These are phyloP conservation scores for Podospora didyma DNA, from an alignment of 495 filamentous ascomycete species.

Conservation along the genomic window DNA sequence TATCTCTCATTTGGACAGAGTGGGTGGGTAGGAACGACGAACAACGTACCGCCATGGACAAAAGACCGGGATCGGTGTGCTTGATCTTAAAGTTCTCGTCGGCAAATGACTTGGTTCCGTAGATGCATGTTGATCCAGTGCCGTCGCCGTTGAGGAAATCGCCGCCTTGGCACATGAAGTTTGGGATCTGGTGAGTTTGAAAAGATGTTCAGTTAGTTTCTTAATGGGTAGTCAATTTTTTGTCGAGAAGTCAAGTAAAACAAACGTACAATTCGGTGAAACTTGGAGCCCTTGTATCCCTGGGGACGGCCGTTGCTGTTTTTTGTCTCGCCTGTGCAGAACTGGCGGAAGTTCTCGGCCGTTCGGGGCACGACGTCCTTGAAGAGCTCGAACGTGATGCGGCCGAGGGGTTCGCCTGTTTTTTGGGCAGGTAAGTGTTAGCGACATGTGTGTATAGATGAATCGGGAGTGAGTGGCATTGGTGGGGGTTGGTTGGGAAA, in stretches of 20 bases:
- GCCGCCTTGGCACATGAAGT: slow-evolving; percentile 95
- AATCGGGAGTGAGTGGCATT: too few relatives aligned
- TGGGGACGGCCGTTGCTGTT: slow-evolving; percentile 73
- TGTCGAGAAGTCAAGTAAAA: not conserved
- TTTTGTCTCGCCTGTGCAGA: slow-evolving; percentile 93
- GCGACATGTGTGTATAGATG: too few relatives aligned
- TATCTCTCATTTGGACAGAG: too few relatives aligned
- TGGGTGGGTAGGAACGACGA: not conserved
- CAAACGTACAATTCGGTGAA: slow-evolving; percentile 84
- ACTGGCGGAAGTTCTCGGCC: slow-evolving; percentile 95
- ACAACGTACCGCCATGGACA: slow-evolving; percentile 85
- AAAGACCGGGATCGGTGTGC: slow-evolving; percentile 72
- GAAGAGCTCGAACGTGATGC: slow-evolving; percentile 93
- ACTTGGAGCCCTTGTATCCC: slow-evolving; percentile 92
- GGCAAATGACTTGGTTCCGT: slow-evolving; percentile 74
- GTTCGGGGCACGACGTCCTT: slow-evolving; percentile 78
- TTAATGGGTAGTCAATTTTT: not conserved
- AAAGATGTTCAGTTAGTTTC: slow-evolving; percentile 2
- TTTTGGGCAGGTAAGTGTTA: too few relatives aligned
- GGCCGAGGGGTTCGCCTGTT: slow-evolving; percentile 81
- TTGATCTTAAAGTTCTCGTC: slow-evolving; percentile 86
- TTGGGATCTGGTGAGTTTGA: slow-evolving; percentile 64
- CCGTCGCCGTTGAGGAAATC: slow-evolving; percentile 96
- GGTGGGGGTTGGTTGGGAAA: too few relatives aligned
- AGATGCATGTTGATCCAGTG: slow-evolving; percentile 82